Percentiles rank a stretch among this genome's conserved stretches.
Evolutionary conservation across 2,329 filamentous ascomycete species (phyloP).

Genomic region (Trichoderma afroharzianum): DNA sequence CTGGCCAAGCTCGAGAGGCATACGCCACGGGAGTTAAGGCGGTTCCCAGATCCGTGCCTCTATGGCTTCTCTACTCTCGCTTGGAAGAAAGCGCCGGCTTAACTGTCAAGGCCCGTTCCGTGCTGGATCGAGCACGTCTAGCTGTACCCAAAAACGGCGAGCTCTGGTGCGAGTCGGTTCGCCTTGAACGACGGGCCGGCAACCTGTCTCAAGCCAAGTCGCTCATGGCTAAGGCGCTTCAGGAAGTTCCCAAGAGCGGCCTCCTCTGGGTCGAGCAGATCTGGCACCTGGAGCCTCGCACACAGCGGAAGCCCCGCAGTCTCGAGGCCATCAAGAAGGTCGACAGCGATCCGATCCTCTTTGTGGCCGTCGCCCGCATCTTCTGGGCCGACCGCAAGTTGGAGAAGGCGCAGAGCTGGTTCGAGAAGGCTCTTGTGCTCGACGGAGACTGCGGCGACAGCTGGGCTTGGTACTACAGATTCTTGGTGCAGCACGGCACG

Average conservation of each 20-base stretch:
- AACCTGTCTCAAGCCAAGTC: conserved; percentile 82
- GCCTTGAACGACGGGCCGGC: conserved; percentile 82
- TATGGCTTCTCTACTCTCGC: conserved; percentile 86
- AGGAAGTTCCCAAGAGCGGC: conserved; percentile 84
- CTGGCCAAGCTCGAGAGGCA: conserved; percentile 82
- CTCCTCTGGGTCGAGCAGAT: conserved; percentile 92
- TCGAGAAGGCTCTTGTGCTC: conserved; percentile 87
- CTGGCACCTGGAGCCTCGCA: conserved; percentile 86
- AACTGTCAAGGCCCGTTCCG: conserved; percentile 85
- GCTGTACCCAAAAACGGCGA: conserved; percentile 80
- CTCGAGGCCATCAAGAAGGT: conserved; percentile 96
- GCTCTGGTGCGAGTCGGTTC: conserved; percentile 90
- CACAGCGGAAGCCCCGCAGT: conserved; percentile 85
- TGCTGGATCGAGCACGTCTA: conserved; percentile 85
- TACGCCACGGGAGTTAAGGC: conserved; percentile 85
- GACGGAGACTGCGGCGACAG: conserved; percentile 86
- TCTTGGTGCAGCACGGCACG: conserved; percentile 86
- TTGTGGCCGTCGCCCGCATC: conserved; percentile 88
- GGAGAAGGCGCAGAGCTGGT: conserved; percentile 95
- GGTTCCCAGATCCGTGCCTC: conserved; percentile 74
- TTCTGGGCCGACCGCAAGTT: conserved; percentile 93
- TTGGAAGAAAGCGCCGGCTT: conserved; percentile 83
- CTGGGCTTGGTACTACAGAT: conserved; percentile 99
- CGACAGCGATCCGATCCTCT: conserved; percentile 84
- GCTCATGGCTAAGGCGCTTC: conserved; percentile 88